phyloP scores from a whole-genome alignment of 176 grass and related monocot genomes.

The Elymus sibiricus region DNA sequence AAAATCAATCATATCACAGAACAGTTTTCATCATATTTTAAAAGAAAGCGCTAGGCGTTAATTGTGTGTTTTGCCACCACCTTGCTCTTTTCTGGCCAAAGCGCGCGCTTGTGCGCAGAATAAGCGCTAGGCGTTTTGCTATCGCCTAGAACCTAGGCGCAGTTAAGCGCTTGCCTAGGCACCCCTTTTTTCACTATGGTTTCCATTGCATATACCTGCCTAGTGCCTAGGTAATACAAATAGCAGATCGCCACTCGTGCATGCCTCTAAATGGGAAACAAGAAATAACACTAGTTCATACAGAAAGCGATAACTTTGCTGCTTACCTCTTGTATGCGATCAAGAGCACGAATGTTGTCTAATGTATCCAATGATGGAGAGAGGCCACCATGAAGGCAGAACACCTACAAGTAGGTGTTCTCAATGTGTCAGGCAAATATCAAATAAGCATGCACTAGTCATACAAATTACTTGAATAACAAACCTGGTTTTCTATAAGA shows the following conservation, averaged over 20 bases:
- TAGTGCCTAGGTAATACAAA: not conserved
- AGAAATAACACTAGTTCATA: not conserved
- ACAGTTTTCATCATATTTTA: not conserved
- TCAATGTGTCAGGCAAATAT: conserved; percentile 18
- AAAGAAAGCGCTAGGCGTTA: too few relatives aligned
- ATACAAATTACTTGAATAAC: not conserved
- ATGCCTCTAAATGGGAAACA: not conserved
- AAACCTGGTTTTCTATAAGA: conserved; percentile 98
- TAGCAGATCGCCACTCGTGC: not conserved
- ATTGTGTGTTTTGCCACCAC: too few relatives aligned
- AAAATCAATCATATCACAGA: not conserved
- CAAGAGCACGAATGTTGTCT: conserved; percentile 95
- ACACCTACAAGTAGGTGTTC: conserved; percentile 48
- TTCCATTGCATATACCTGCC: not conserved
- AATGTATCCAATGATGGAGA: conserved; percentile 98
- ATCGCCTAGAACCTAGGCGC: too few relatives aligned
- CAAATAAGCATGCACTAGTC: conserved; percentile 18
- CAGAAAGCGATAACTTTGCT: not conserved
- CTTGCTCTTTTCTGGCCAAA: too few relatives aligned
- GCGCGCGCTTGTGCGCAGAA: too few relatives aligned
- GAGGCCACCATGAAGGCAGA: conserved; percentile 98
- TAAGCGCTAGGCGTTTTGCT: too few relatives aligned
- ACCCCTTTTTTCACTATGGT: too few relatives aligned
- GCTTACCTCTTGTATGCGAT: conserved; percentile 94
- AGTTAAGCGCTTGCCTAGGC: too few relatives aligned